Percentiles rank a stretch among this genome's conserved stretches.
Evolutionary conservation across 805 yeast genomes (phyloP).

Genomic region (Nakazawaea holstii): DNA sequence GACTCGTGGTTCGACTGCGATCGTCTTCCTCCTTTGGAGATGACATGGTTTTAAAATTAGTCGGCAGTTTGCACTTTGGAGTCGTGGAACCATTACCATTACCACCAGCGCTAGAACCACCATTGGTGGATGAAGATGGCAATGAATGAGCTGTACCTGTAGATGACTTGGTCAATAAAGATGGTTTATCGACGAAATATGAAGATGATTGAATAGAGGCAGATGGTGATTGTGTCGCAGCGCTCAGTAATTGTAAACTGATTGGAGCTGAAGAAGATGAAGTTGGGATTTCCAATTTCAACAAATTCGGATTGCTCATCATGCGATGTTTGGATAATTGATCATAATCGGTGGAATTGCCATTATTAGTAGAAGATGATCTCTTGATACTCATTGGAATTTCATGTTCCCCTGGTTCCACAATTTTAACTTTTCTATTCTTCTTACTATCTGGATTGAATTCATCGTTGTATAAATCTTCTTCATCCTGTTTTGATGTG

Average conservation of each 20-base stretch:
- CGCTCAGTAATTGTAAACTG: conserved; percentile 5
- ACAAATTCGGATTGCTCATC: background rate
- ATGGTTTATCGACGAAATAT: conserved; percentile 34
- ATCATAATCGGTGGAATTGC: background rate
- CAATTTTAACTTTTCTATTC: conserved; percentile 45
- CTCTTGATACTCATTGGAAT: background rate
- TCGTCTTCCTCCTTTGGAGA: conserved; percentile 4
- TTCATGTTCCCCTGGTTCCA: conserved; percentile 10
- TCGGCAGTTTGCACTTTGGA: background rate
- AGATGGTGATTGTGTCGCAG: conserved; percentile 4
- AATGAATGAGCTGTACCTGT: conserved; percentile 47
- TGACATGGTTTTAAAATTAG: background rate
- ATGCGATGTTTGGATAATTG: background rate
- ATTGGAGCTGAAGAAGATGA: background rate
- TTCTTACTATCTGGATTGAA: conserved; percentile 51
- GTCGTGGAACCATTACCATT: background rate
- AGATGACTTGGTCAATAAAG: conserved; percentile 37
- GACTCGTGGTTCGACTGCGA: background rate
- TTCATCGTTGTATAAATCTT: conserved; percentile 56
- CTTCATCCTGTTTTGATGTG: conserved; percentile 19
- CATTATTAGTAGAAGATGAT: background rate
- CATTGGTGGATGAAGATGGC: background rate
- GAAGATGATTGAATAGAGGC: conserved; percentile 13
- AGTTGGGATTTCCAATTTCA: background rate
- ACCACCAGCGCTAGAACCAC: background rate